phyloP scores from a whole-genome alignment of 768 basidiomycete species.

The Coprinopsis sp. region DNA sequence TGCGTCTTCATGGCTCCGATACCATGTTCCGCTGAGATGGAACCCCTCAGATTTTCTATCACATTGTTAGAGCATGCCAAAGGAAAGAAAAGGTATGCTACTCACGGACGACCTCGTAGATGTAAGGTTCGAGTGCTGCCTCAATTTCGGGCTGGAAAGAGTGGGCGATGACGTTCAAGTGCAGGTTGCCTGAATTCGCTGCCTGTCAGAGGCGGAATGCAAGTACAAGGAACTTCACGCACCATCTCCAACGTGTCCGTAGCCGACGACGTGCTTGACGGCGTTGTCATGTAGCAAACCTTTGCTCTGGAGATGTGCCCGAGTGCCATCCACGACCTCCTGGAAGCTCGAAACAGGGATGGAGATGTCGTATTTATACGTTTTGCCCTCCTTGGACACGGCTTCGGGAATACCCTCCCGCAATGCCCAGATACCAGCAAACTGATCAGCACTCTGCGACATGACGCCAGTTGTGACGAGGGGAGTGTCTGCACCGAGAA shows the following conservation, averaged over 20 bases:
- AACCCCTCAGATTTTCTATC: slow-evolving; percentile 74
- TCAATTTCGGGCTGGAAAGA: slow-evolving; percentile 81
- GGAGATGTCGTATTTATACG: slow-evolving; percentile 96
- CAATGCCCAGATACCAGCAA: slow-evolving; percentile 84
- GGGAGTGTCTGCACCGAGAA: slow-evolving; percentile 67
- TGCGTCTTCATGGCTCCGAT: slow-evolving; percentile 95
- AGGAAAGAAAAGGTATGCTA: slow-evolving; percentile 12
- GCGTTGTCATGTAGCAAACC: slow-evolving; percentile 67
- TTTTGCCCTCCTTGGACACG: slow-evolving; percentile 87
- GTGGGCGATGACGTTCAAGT: slow-evolving; percentile 85
- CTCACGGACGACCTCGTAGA: slow-evolving; percentile 87
- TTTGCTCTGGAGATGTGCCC: slow-evolving; percentile 63
- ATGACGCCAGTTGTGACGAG: slow-evolving; percentile 88
- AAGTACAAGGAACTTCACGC: slow-evolving; percentile 21
- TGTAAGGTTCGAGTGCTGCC: slow-evolving; percentile 86
- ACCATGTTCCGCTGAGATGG: slow-evolving; percentile 96
- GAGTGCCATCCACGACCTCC: slow-evolving; percentile 75
- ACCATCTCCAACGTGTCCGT: slow-evolving; percentile 97
- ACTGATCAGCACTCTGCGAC: slow-evolving; percentile 87
- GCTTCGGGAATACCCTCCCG: slow-evolving; percentile 93
- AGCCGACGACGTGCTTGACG: slow-evolving; percentile 85
- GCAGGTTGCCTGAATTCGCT: slow-evolving; percentile 69
- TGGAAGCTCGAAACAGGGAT: slow-evolving; percentile 86
- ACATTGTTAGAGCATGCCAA: slow-evolving; percentile 2
- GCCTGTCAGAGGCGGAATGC: neutral